Percentiles rank a stretch among this genome's conserved stretches.
Evolutionary conservation across 2,329 filamentous ascomycete species (phyloP).

Genomic region (Phyllosticta citribraziliensis): DNA sequence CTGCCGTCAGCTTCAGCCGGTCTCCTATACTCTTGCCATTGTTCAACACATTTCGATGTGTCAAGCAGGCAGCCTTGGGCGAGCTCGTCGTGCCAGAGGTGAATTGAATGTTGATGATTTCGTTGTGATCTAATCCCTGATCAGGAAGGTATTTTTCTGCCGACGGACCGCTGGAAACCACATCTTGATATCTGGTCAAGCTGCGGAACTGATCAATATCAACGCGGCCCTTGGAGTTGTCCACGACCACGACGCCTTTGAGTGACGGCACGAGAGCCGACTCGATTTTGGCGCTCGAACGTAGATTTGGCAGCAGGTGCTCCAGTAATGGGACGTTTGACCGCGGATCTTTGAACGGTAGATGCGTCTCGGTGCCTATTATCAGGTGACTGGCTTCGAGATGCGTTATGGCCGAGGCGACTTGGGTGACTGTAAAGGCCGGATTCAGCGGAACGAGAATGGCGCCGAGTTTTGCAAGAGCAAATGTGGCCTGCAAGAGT

Average conservation of each 20-base stretch:
- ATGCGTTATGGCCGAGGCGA: constrained; percentile 67
- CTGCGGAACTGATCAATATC: constrained; percentile 28
- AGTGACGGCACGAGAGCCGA: constrained; percentile 59
- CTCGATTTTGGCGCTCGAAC: constrained; percentile 31
- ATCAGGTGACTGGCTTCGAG: constrained; percentile 65
- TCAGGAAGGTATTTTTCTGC: constrained; percentile 26
- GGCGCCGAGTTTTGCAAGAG: constrained; percentile 87
- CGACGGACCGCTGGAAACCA: constrained; percentile 14
- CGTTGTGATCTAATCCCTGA: constrained; percentile 46
- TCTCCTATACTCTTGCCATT: constrained; percentile 78
- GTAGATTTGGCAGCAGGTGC: constrained; percentile 42
- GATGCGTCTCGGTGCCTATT: constrained; percentile 78
- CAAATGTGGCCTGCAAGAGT: constrained; percentile 54
- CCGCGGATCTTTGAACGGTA: constrained; percentile 55
- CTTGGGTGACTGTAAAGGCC: constrained; percentile 70
- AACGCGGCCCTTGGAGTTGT: constrained; percentile 58
- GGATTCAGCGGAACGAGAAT: constrained; percentile 91
- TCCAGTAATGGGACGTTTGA: constrained; percentile 50
- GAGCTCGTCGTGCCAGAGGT: constrained; percentile 88
- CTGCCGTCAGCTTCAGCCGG: constrained; percentile 67
- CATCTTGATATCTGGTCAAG: constrained; percentile 33
- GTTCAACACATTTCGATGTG: constrained; percentile 80
- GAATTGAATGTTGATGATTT: constrained; percentile 92
- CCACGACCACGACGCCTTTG: constrained; percentile 60
- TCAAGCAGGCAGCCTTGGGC: constrained; percentile 86